phyloP scores from a whole-genome alignment of 768 basidiomycete genomes.

The Inosperma sp. region DNA sequence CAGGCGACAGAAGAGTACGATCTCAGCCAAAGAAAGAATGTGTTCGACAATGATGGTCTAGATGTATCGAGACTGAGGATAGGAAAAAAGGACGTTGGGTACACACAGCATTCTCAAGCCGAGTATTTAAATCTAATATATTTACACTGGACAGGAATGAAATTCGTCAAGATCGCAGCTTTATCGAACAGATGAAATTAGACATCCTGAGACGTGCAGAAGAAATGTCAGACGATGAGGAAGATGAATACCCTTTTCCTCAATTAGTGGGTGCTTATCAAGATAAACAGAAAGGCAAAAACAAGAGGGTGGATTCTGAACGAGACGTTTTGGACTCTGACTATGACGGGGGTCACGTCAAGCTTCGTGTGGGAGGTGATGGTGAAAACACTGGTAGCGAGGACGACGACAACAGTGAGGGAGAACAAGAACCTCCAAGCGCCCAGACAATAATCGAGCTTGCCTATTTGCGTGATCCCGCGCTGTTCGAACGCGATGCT shows the following conservation, averaged over 20 bases:
- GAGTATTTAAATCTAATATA: too few species aligned
- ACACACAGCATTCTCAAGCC: too few species aligned
- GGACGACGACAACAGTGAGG: constrained; percentile 33
- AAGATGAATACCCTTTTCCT: constrained; percentile 25
- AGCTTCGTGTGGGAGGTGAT: constrained; percentile 52
- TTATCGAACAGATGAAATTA: constrained; percentile 73
- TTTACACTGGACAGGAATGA: constrained; percentile 51
- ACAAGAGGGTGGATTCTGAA: constrained; percentile 18
- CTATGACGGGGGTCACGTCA: constrained; percentile 17
- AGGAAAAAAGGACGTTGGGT: constrained; percentile 59
- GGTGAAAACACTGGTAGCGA: constrained; percentile 50
- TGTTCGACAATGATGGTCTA: constrained; percentile 70
- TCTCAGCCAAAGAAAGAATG: constrained; percentile 54
- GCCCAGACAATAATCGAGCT: constrained; percentile 66
- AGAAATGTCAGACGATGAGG: constrained; percentile 59
- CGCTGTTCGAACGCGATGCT: constrained; percentile 72
- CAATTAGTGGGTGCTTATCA: constrained; percentile 11
- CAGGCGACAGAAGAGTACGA: constrained; percentile 33
- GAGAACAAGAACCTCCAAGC: constrained; percentile 27
- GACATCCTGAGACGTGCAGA: constrained; percentile 78
- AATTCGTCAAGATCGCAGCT: constrained; percentile 51
- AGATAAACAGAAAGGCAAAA: constrained; percentile 24
- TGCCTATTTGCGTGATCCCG: constrained; percentile 71
- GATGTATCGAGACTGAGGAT: constrained; percentile 55
- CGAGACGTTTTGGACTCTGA: constrained; percentile 28